Conservation (phyloP, 2,329 filamentous ascomycete species). For the Penicillium griseofulvum region DNA sequence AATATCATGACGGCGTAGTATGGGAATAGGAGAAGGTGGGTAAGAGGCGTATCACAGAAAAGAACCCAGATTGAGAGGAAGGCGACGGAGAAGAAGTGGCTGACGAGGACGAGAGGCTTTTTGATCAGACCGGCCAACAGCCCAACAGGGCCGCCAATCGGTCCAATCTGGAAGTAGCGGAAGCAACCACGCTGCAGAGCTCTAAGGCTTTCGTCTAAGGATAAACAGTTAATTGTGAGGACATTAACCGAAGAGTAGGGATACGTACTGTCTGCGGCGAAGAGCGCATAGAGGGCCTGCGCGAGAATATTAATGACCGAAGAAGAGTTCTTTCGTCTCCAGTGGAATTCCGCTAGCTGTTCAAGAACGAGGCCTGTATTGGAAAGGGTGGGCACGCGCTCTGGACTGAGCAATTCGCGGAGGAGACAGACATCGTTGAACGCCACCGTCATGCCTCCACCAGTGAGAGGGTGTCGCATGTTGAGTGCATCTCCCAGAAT, state of each 20-base stretch:
- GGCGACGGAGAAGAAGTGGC: conserved; percentile 93
- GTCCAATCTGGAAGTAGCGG: conserved; percentile 76
- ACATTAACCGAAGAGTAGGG: neutral
- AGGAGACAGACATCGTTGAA: conserved; percentile 88
- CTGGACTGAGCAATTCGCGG: conserved; percentile 68
- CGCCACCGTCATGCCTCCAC: conserved; percentile 96
- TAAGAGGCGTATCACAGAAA: conserved; percentile 51
- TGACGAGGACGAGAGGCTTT: conserved; percentile 73
- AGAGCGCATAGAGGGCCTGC: conserved; percentile 86
- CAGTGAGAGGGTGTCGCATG: conserved; percentile 98
- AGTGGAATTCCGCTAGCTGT: conserved; percentile 77
- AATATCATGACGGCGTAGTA: conserved; percentile 68
- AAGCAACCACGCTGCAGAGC: conserved; percentile 89
- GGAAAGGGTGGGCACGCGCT: conserved; percentile 65
- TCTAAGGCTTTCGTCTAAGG: conserved; percentile 63
- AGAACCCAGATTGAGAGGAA: conserved; percentile 79
- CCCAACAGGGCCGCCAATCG: conserved; percentile 74
- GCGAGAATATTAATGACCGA: conserved; percentile 97
- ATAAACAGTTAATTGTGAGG: conserved; percentile 5
- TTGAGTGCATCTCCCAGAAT: conserved; percentile 94
- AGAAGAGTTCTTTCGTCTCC: conserved; percentile 76
- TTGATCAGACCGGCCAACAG: conserved; percentile 79
- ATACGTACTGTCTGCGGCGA: conserved; percentile 69
- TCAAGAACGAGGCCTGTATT: conserved; percentile 64
- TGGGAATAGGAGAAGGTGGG: conserved; percentile 62